Percentiles rank a stretch among this genome's conserved stretches.
Conservation (phyloP, 306 rosid species). For the Dalbergia cultrata region DNA sequence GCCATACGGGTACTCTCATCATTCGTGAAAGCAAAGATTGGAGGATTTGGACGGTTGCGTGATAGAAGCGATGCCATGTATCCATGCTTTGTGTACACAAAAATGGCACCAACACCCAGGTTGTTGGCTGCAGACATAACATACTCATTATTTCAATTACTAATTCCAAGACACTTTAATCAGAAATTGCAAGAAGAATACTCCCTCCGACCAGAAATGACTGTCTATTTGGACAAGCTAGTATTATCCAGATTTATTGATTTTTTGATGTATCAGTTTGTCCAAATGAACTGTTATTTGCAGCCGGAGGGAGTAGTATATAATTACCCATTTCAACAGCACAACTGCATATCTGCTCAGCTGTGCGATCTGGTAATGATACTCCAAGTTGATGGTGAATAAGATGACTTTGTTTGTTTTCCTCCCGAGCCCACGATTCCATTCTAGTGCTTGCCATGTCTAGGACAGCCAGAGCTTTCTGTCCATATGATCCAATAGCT, state of each 20-base stretch:
- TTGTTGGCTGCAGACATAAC: conserved; percentile 76
- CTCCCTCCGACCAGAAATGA: no score
- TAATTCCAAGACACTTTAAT: not conserved
- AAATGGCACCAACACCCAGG: conserved; percentile 92
- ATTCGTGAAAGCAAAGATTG: conserved; percentile 85
- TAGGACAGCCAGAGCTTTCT: conserved; percentile 82
- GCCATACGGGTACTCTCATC: conserved; percentile 71
- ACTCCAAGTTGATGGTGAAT: conserved; percentile 65
- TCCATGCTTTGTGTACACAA: conserved; percentile 84
- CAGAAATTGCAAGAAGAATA: conserved; percentile 6
- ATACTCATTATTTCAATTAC: not conserved
- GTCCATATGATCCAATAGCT: conserved; percentile 81
- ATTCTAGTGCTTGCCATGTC: conserved; percentile 79
- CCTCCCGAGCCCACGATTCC: conserved; percentile 80
- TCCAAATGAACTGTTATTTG: no score
- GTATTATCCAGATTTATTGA: no score
- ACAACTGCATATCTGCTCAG: conserved; percentile 85
- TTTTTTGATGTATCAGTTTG: no score
- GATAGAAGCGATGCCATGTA: conserved; percentile 91
- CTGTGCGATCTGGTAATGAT: conserved; percentile 73
- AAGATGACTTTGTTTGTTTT: conserved; percentile 62
- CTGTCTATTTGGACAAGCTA: no score
- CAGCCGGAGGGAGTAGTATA: not conserved
- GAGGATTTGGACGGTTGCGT: conserved; percentile 86
- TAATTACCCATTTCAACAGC: conserved; percentile 82